phyloP scores from a whole-genome alignment of 331 rosid genomes.

The Cydonia oblonga region DNA sequence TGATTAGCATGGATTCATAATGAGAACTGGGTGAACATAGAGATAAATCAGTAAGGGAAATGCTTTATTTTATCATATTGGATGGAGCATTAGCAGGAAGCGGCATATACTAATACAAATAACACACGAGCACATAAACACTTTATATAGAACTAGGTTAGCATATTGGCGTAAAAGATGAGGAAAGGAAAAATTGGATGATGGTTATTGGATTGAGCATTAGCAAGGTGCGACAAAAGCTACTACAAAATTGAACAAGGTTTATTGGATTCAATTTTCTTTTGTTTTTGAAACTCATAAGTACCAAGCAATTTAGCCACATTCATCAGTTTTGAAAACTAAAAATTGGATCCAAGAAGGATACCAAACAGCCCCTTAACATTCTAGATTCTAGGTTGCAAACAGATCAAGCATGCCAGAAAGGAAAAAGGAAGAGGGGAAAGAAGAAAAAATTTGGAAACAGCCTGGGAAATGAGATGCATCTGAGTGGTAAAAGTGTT shows the following conservation, averaged over 20 bases:
- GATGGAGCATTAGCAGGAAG: not conserved
- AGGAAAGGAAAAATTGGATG: not conserved
- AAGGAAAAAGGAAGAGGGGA: too few species aligned
- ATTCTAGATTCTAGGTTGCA: not conserved
- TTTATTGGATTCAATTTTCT: not conserved
- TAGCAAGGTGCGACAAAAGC: not conserved
- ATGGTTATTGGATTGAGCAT: not conserved
- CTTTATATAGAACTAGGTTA: not conserved
- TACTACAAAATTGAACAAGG: not conserved
- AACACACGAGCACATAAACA: not conserved
- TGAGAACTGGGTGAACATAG: not conserved
- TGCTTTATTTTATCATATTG: not conserved
- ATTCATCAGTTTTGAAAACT: not conserved
- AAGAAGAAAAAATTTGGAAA: too few species aligned
- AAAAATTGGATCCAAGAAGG: not conserved
- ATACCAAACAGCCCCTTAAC: not conserved
- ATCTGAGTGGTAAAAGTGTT: too few species aligned
- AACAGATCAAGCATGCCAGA: not conserved
- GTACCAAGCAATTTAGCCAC: not conserved
- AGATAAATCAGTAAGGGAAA: not conserved
- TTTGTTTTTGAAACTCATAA: not conserved
- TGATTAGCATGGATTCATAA: conserved; percentile 5
- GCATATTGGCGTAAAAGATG: not conserved
- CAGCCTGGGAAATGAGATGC: too few species aligned
- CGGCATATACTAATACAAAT: not conserved